These are phyloP conservation scores for Metschnikowia vanudenii DNA, from an alignment of 805 yeast species.

Conservation along the genomic window DNA sequence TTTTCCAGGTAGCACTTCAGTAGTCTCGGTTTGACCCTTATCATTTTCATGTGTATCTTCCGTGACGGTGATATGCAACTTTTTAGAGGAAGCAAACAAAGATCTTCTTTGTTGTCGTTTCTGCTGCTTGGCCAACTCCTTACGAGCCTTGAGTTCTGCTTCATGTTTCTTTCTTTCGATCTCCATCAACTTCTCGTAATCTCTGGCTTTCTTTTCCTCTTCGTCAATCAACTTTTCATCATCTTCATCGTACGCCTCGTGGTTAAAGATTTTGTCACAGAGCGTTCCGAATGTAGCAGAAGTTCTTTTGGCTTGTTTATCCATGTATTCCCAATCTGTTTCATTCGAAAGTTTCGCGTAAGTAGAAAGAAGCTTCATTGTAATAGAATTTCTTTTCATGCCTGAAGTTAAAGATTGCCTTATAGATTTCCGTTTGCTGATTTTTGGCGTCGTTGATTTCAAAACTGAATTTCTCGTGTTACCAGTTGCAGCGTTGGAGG, in stretches of 20 bases:
- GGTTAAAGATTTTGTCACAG: conserved; percentile 74
- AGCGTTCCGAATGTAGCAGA: conserved; percentile 75
- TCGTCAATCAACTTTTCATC: conserved; percentile 46
- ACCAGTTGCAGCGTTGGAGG: not conserved
- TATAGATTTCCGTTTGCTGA: conserved; percentile 35
- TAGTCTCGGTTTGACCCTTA: conserved; percentile 10
- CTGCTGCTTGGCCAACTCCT: conserved; percentile 46
- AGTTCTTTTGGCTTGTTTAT: conserved; percentile 71
- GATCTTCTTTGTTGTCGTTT: conserved; percentile 42
- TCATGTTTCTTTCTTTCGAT: conserved; percentile 48
- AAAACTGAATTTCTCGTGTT: conserved; percentile 29
- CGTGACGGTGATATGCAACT: conserved; percentile 36
- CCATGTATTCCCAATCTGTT: conserved; percentile 66
- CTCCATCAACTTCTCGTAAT: conserved; percentile 48
- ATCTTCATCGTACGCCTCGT: conserved; percentile 52
- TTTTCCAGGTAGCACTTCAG: conserved; percentile 34
- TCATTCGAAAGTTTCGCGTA: conserved; percentile 69
- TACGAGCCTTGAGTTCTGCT: conserved; percentile 50
- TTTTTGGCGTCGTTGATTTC: conserved; percentile 21
- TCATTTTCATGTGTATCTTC: conserved; percentile 24
- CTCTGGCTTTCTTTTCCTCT: conserved; percentile 43
- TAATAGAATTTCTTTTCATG: conserved; percentile 66
- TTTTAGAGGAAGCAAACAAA: conserved; percentile 36
- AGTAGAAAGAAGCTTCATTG: conserved; percentile 66
- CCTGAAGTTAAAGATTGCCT: conserved; percentile 43